Base-by-base conservation (phyloP, 345 rosid genomes). In the Viola odorata region DNA sequence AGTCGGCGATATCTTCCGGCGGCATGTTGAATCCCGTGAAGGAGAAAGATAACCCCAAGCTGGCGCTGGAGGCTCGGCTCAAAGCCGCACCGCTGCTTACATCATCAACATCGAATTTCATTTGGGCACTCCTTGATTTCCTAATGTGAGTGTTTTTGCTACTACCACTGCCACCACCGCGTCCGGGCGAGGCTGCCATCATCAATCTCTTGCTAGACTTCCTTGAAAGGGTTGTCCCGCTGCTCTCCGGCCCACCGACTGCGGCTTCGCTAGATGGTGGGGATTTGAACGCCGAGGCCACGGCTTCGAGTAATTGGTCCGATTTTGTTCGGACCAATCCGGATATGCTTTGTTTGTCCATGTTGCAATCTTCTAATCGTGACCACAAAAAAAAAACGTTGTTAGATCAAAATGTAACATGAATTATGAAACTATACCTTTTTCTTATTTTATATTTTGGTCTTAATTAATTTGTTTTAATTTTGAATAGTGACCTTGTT, bases 31-130 rank as follows among this genome's bases (percentile, higher is more conserved):
- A 94, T 55, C 99, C 99, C 16, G 96, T 89, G 85, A 94, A 94
- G 17, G 97, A 89, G 69, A 89, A 94, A 10, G 99, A 87, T 32
- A 94, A 67, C 44, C 97, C 97, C 1, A 94, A 70, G 69, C 97
- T 89, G 14, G 99, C 99, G 36, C 99, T 94, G 0, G 99, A 94
- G 5, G 97, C 97, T 41, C 99, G 81, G 75, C 99, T 94, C 23
- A 94, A 71, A 10, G 96, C 99, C 0, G 95, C 95, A 0, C 99
- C 91, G 42, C 87, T 87, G 75, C 74, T 83, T 37, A 94, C 69
- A 12, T 94, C 99, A 0, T 94, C 97, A 50, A 84, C 42, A 56
- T 87, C 96, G 5, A 79, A 45, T 73, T 82, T 89, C 54, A 85
- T 63, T 51, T 92, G 98, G 17, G 95, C 90, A 42, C 98, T 92